Evolutionary conservation across 2,329 filamentous ascomycete species (phyloP).

Genomic region (Tetracladium maxilliforme): DNA sequence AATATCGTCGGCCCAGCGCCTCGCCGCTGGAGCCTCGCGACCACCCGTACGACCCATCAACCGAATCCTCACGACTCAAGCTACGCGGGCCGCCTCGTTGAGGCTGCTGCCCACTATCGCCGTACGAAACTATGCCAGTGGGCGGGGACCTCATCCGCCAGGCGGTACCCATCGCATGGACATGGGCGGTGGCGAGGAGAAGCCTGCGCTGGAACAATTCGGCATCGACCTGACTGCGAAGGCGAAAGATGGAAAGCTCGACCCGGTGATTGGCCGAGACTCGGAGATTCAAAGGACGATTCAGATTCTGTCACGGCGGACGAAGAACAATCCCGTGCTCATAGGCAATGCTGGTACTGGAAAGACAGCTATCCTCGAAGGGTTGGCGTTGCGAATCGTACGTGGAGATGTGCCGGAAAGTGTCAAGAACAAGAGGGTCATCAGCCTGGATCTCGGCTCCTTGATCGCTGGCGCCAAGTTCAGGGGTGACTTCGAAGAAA

Average conservation of each 20-base stretch:
- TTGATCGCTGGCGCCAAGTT: constrained; percentile 95
- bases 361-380: constrained; percentile 88
- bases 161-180: constrained; percentile 94
- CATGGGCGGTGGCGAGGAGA: constrained; percentile 59
- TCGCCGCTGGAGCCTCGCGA: too few relatives aligned
- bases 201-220: constrained; percentile 79
- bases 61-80: too few relatives aligned
- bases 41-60: too few relatives aligned
- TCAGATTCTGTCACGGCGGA: constrained; percentile 80
- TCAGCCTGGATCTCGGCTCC: constrained; percentile 76
- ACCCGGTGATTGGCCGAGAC: constrained; percentile 90
- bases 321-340: constrained; percentile 82
- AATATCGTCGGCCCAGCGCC: too few relatives aligned
- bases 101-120: constrained; percentile 23
- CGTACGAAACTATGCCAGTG: constrained; percentile 47
- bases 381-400: constrained; percentile 78
- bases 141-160: constrained; percentile 62
- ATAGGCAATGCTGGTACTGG: constrained; percentile 85
- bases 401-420: constrained; percentile 89
- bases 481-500: constrained; percentile 88
- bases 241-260: constrained; percentile 78
- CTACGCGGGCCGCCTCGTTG: too few relatives aligned
- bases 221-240: constrained; percentile 79
- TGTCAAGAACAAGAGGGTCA: constrained; percentile 84
- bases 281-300: constrained; percentile 87